Conservation (phyloP, 1,284 basidiomycete species). For the Fomitopsis betulina region DNA sequence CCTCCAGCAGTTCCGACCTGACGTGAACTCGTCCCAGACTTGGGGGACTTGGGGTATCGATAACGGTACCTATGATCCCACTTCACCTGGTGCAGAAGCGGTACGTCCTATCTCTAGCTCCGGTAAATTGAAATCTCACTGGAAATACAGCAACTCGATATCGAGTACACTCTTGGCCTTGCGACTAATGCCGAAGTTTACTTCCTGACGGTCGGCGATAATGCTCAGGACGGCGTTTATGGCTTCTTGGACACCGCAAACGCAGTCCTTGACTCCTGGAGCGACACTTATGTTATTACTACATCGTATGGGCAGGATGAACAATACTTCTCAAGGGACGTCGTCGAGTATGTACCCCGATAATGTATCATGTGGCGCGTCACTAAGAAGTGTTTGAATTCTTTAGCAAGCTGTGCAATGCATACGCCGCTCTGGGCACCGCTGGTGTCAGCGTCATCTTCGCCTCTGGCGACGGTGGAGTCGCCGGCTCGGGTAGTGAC, state of each 20-base stretch:
- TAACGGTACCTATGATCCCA: slow-evolving; percentile 45
- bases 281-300: not conserved
- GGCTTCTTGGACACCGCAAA: not conserved
- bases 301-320: not conserved
- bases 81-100: slow-evolving; percentile 18
- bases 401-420: not conserved
- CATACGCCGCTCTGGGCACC: not conserved
- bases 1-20: slow-evolving; percentile 40
- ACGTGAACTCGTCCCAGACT: slow-evolving; percentile 45
- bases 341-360: not conserved
- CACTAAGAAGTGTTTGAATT: not conserved
- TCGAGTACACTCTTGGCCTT: slow-evolving; percentile 59
- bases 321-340: not conserved
- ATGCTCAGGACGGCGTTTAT: not conserved
- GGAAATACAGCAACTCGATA: slow-evolving; percentile 43
- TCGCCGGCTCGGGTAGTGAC: slow-evolving; percentile 51
- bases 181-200: slow-evolving; percentile 12
- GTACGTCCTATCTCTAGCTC: slow-evolving; percentile 6
- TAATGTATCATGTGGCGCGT: not conserved
- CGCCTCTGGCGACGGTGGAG: slow-evolving; percentile 66
- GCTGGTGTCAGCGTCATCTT: slow-evolving; percentile 44
- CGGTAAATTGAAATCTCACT: not conserved
- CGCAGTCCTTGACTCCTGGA: not conserved
- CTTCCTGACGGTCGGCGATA: not conserved
- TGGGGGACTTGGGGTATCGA: slow-evolving; percentile 50